Conservation (phyloP, 2,329 filamentous ascomycete species). For the Geosmithia flava region DNA sequence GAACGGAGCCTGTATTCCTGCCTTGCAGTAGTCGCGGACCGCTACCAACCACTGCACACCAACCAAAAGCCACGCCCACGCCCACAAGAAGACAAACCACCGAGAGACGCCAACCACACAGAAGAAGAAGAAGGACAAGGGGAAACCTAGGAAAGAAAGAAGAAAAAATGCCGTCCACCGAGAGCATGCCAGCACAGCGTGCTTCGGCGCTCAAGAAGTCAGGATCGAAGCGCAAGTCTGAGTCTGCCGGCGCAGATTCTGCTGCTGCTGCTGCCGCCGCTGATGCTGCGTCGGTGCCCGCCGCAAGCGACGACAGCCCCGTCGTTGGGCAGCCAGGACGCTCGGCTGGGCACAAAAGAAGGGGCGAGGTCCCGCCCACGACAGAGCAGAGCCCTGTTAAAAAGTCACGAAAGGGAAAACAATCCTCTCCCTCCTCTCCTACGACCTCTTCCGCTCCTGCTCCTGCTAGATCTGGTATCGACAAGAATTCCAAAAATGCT, state of each 20-base stretch:
- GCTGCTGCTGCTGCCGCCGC: slow-evolving; percentile 13
- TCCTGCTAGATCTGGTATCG: neutral
- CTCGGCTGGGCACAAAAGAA: slow-evolving; percentile 21
- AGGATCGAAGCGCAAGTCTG: slow-evolving; percentile 47
- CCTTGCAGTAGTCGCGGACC: no score
- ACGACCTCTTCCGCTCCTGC: neutral
- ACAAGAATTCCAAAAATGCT: neutral
- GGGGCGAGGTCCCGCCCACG: slow-evolving; percentile 20
- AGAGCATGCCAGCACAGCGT: slow-evolving; percentile 9
- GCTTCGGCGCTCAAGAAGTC: slow-evolving; percentile 50
- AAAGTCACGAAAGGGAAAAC: slow-evolving; percentile 18
- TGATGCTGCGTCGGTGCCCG: slow-evolving; percentile 17
- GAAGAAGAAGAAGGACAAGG: neutral
- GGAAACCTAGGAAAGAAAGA: neutral
- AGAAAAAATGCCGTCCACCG: slow-evolving; percentile 24
- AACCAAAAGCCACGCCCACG: no score
- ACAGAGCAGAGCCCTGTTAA: slow-evolving; percentile 17
- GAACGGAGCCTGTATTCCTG: no score
- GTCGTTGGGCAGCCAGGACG: slow-evolving; percentile 23
- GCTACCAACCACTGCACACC: no score
- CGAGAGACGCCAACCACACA: neutral
- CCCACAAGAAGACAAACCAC: no score
- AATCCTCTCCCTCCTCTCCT: neutral
- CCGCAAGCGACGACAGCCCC: slow-evolving; percentile 10
- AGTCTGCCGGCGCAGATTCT: slow-evolving; percentile 15